These are phyloP conservation scores for Penicillium coffeae DNA, from an alignment of 495 filamentous ascomycete species.

Conservation along the genomic window DNA sequence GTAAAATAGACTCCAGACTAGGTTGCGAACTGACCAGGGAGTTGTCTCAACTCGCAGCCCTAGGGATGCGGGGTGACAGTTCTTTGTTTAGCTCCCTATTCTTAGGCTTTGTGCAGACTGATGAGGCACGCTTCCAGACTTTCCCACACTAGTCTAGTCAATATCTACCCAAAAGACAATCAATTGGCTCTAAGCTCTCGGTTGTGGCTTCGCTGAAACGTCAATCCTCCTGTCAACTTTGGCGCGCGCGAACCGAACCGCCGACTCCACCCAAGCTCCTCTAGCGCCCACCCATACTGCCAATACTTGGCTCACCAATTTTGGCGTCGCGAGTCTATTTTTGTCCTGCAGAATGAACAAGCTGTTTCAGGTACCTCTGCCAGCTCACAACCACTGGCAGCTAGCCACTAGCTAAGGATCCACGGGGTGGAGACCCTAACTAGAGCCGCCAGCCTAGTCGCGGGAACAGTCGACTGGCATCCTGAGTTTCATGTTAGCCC, in stretches of 20 bases:
- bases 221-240: slow-evolving; percentile 8
- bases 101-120: not conserved
- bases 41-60: too few species aligned
- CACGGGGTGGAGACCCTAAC: slow-evolving; percentile 8
- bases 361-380: slow-evolving; percentile 17
- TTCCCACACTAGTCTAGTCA: not conserved
- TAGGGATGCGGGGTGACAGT: not conserved
- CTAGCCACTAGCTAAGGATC: not conserved
- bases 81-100: not conserved
- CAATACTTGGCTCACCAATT: not conserved
- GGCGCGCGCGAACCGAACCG: slow-evolving; percentile 25
- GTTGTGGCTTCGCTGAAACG: slow-evolving; percentile 11
- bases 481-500: slow-evolving; percentile 16
- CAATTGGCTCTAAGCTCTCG: slow-evolving; percentile 14
- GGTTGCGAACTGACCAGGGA: too few species aligned
- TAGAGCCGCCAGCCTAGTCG: slow-evolving; percentile 8
- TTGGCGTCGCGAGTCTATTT: slow-evolving; percentile 6
- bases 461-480: slow-evolving; percentile 1
- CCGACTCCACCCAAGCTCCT: not conserved
- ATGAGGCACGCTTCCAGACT: not conserved
- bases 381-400: slow-evolving; percentile 5
- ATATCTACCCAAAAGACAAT: not conserved
- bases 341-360: not conserved
- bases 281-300: too few species aligned
- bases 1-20: too few species aligned